These are phyloP conservation scores for Ceratocystis albifundus DNA, from an alignment of 2,329 filamentous ascomycete genomes.

Conservation along the genomic window DNA sequence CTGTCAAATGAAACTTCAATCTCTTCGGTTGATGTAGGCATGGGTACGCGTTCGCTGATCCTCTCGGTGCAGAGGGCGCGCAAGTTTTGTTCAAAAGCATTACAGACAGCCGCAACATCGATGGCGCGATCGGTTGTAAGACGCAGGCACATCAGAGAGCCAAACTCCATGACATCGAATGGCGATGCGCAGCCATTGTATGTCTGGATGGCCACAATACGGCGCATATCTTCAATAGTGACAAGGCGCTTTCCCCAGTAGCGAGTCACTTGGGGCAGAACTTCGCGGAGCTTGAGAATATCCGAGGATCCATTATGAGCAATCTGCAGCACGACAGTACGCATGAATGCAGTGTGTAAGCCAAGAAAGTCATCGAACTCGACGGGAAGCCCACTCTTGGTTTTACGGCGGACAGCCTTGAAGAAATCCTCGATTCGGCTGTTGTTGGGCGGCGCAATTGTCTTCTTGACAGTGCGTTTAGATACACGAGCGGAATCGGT, in stretches of 20 bases:
- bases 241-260: slow-evolving; percentile 64
- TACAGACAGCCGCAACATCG: slow-evolving; percentile 43
- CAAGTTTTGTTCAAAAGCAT: slow-evolving; percentile 44
- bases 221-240: slow-evolving; percentile 51
- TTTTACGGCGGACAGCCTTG: slow-evolving; percentile 25
- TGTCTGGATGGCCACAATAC: slow-evolving; percentile 52
- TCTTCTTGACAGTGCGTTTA: slow-evolving; percentile 22
- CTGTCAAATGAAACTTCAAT: slow-evolving; percentile 40
- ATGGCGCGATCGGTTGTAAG: slow-evolving; percentile 30
- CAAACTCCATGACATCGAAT: slow-evolving; percentile 41
- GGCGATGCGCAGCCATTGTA: slow-evolving; percentile 28
- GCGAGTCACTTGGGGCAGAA: slow-evolving; percentile 52
- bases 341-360: slow-evolving; percentile 56
- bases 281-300: slow-evolving; percentile 50
- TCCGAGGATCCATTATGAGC: slow-evolving; percentile 54
- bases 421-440: slow-evolving; percentile 33
- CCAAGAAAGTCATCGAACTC: slow-evolving; percentile 49
- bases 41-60: slow-evolving; percentile 25
- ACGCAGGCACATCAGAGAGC: slow-evolving; percentile 43
- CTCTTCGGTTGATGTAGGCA: slow-evolving; percentile 8
- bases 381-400: slow-evolving; percentile 35
- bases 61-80: slow-evolving; percentile 35
- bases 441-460: slow-evolving; percentile 22
- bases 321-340: slow-evolving; percentile 55
- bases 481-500: slow-evolving; percentile 18